Percentiles rank a stretch among this genome's conserved stretches.
These are phyloP conservation scores for Eimeria necatrix DNA, from an alignment of 169 alveolate genomes.

Conservation along the genomic window DNA sequence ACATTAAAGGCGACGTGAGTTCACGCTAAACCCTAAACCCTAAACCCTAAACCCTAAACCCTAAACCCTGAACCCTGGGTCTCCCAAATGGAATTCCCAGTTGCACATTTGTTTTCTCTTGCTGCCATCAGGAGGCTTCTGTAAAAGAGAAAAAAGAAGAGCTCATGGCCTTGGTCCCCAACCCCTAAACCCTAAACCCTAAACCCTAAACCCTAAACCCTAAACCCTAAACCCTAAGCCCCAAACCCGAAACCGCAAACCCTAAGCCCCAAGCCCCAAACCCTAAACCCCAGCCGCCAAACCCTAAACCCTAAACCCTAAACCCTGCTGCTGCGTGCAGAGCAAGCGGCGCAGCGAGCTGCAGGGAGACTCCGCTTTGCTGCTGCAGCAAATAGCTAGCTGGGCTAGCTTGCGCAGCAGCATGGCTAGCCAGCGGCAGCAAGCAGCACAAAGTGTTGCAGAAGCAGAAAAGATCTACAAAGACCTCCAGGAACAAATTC, in stretches of 20 bases:
- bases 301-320: not conserved
- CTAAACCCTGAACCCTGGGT: not conserved
- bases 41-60: not conserved
- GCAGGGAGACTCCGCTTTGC: not conserved
- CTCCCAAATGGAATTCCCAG: too few relatives aligned
- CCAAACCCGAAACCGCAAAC: not conserved
- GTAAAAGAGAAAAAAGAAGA: not conserved
- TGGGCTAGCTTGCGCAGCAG: not conserved
- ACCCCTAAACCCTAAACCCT: not conserved
- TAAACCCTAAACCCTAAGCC: not conserved
- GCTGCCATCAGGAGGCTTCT: not conserved
- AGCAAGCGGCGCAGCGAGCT: not conserved
- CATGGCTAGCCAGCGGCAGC: not conserved
- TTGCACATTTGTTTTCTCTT: too few relatives aligned
- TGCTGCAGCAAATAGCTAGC: not conserved
- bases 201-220: not conserved
- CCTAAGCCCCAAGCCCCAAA: not conserved
- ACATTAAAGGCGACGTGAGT: not conserved
- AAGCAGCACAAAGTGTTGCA: not conserved
- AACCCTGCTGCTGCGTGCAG: not conserved
- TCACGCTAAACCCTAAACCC: not conserved
- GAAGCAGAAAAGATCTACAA: not conserved
- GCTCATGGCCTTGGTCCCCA: not conserved
- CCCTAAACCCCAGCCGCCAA: not conserved
- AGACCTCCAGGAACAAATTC: not conserved